Conservation (phyloP, 768 basidiomycete species). For the Cystofilobasidium bisporidii region DNA sequence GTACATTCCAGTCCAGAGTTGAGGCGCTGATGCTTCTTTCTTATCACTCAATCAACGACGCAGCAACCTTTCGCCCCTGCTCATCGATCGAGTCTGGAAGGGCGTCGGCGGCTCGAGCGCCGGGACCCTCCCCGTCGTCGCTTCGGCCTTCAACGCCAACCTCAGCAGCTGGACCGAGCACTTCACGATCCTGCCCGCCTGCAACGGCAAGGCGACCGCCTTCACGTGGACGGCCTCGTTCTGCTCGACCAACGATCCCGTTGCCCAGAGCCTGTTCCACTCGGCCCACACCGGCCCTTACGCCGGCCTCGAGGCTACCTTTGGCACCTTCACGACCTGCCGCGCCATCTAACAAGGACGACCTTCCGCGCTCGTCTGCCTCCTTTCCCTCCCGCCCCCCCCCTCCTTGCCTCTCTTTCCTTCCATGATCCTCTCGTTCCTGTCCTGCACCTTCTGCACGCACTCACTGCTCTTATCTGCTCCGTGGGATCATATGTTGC, state of each 20-base stretch:
- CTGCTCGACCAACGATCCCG: slow-evolving; percentile 25
- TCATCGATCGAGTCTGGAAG: slow-evolving; percentile 24
- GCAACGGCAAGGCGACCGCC: slow-evolving; percentile 13
- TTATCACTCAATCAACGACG: not conserved
- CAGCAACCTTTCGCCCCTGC: slow-evolving; percentile 5
- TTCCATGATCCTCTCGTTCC: not conserved
- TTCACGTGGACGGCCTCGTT: slow-evolving; percentile 10
- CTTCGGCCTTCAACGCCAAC: slow-evolving; percentile 20
- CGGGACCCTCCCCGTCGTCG: slow-evolving; percentile 22
- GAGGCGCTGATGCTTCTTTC: not conserved
- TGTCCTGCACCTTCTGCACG: too few species aligned
- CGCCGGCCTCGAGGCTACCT: slow-evolving; percentile 4
- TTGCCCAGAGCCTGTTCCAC: slow-evolving; percentile 11
- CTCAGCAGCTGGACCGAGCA: slow-evolving; percentile 22
- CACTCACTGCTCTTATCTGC: too few species aligned
- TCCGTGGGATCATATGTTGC: too few species aligned
- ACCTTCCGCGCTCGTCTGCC: not conserved
- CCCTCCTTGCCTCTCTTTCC: not conserved
- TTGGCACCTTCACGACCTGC: slow-evolving; percentile 1
- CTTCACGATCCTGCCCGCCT: slow-evolving; percentile 18
- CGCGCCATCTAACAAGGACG: not conserved
- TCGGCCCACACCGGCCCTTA: slow-evolving; percentile 19
- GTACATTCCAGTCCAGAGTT: not conserved
- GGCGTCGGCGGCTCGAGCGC: slow-evolving; percentile 18
- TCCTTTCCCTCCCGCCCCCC: not conserved